Evolutionary conservation across 2,329 filamentous ascomycete species (phyloP).

Genomic region (Calonectria pseudoreteaudii): DNA sequence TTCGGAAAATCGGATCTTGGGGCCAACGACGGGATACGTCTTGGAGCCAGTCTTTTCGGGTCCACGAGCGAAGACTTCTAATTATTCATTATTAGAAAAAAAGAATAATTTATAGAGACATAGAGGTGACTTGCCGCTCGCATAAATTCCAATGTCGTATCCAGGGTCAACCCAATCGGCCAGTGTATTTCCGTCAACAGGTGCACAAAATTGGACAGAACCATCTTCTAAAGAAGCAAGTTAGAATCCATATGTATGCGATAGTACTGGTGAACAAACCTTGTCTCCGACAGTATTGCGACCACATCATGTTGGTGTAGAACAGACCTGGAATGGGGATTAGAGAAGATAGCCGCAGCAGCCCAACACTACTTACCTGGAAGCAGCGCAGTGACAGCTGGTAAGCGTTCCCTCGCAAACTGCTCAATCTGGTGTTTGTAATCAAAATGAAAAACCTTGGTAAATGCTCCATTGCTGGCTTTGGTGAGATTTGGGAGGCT

Average conservation of each 20-base stretch:
- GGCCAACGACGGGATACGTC: constrained; percentile 27
- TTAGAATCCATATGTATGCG: not conserved
- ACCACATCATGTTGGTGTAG: constrained; percentile 30
- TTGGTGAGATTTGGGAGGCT: constrained; percentile 23
- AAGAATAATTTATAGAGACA: not conserved
- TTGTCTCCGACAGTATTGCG: constrained; percentile 23
- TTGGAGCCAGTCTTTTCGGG: constrained; percentile 27
- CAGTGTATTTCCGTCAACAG: constrained; percentile 8
- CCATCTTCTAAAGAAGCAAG: constrained; percentile 17
- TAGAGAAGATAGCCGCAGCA: not conserved
- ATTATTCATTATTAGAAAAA: not conserved
- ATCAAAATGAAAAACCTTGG: constrained; percentile 27
- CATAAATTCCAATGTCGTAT: constrained; percentile 26
- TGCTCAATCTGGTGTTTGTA: constrained; percentile 28
- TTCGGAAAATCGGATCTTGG: constrained; percentile 13
- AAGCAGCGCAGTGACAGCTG: constrained; percentile 20
- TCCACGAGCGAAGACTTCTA: constrained; percentile 22
- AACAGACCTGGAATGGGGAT: constrained; percentile 21
- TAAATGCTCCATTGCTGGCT: constrained; percentile 17
- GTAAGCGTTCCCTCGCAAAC: constrained; percentile 9
- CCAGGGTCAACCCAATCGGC: constrained; percentile 29
- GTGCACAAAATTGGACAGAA: constrained; percentile 26
- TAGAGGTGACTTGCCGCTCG: constrained; percentile 13
- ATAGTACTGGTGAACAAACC: not conserved
- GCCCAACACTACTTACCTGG: constrained; percentile 9